These are phyloP conservation scores for Fusarium sp. DNA, from an alignment of 2,329 filamentous ascomycete genomes.

Conservation along the genomic window DNA sequence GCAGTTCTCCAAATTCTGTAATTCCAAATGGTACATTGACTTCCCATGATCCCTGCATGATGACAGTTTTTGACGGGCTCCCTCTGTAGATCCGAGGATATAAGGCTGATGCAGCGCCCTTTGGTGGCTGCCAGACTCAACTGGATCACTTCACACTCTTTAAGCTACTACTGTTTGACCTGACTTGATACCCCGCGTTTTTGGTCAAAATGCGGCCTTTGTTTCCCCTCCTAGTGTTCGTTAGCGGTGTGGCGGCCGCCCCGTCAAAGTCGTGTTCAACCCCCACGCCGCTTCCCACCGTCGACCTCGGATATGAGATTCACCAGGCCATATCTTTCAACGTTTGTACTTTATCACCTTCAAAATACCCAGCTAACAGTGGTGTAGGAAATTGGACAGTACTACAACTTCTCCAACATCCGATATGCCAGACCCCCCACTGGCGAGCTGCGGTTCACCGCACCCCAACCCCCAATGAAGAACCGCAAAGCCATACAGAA, in stretches of 20 bases:
- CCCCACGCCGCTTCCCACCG: neutral
- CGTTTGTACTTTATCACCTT: neutral
- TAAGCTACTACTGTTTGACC: neutral
- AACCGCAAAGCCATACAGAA: neutral
- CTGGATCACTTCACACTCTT: neutral
- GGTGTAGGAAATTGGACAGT: neutral
- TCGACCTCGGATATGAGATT: neutral
- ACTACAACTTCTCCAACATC: neutral
- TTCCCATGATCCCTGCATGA: neutral
- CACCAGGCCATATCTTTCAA: neutral
- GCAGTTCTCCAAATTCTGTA: neutral
- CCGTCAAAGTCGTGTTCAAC: neutral
- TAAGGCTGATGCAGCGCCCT: neutral
- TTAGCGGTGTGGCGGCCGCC: neutral
- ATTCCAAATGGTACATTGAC: neutral
- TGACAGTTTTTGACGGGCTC: neutral
- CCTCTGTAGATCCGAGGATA: neutral
- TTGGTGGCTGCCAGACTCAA: neutral
- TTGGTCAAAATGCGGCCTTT: neutral
- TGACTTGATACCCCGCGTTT: rapidly evolving
- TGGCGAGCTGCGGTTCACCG: neutral
- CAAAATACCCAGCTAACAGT: neutral
- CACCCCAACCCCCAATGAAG: neutral
- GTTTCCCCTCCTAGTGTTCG: rapidly evolving
- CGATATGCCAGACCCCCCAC: neutral